Percentiles rank a stretch among this genome's conserved stretches.
Evolutionary conservation across 345 rosid species (phyloP).

Genomic region (Excoecaria agallocha): DNA sequence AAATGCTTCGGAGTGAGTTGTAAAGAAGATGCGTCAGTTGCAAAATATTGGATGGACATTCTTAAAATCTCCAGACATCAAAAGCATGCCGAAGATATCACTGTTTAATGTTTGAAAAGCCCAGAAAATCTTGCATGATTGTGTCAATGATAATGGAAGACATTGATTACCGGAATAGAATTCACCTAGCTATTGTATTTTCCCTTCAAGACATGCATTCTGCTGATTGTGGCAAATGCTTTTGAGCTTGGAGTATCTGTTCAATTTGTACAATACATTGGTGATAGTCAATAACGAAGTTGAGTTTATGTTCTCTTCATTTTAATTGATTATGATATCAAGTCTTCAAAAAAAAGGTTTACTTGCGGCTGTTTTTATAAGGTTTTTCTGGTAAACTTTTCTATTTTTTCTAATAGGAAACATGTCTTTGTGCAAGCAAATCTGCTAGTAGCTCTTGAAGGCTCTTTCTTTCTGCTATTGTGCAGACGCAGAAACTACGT

Average conservation of each 20-base stretch:
- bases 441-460: not conserved
- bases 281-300: too few species aligned
- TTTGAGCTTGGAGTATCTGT: not conserved
- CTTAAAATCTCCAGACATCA: not conserved
- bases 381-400: not conserved
- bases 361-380: not conserved
- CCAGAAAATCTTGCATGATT: not conserved
- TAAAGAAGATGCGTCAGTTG: conserved; percentile 11
- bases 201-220: not conserved
- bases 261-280: not conserved
- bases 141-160: not conserved
- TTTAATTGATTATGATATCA: not conserved
- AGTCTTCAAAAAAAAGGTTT: not conserved
- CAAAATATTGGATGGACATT: conserved; percentile 4
- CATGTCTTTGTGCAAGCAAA: not conserved
- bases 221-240: conserved; percentile 1
- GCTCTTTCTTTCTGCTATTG: not conserved
- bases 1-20: conserved; percentile 6
- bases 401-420: not conserved
- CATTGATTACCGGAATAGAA: not conserved
- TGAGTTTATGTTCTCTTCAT: not conserved
- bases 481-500: not conserved
- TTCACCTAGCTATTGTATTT: not conserved
- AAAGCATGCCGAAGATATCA: not conserved
- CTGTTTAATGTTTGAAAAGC: not conserved